Evolutionary conservation across 805 yeast species (phyloP).

Genomic region (Kluyveromyces siamensis): DNA sequence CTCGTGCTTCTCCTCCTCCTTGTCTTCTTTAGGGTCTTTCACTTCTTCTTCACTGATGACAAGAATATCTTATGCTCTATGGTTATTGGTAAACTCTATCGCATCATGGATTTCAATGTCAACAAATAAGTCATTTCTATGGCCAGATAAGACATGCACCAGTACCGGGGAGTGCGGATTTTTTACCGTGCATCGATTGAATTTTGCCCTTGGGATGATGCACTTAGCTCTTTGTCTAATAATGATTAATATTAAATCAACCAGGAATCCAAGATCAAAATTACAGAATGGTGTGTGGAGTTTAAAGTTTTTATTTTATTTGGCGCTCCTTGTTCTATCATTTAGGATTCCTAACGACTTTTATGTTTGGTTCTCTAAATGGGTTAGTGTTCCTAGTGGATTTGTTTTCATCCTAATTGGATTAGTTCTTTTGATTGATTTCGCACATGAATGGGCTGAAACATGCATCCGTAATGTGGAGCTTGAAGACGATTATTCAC

Average conservation of each 20-base stretch:
- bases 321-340: conserved; percentile 45
- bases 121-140: conserved; percentile 65
- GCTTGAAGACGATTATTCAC: conserved; percentile 50
- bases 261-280: conserved; percentile 66
- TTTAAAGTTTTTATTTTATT: conserved; percentile 55
- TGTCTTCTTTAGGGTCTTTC: conserved; percentile 43
- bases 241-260: conserved; percentile 66
- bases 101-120: conserved; percentile 84
- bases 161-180: conserved; percentile 86
- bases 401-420: conserved; percentile 85
- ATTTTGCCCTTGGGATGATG: conserved; percentile 74
- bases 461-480: conserved; percentile 87
- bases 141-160: conserved; percentile 71
- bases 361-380: conserved; percentile 84
- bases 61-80: conserved; percentile 73
- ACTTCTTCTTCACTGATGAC: conserved; percentile 75
- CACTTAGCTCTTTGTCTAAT: conserved; percentile 65
- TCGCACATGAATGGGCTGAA: conserved; percentile 99
- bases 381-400: conserved; percentile 76
- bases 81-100: conserved; percentile 68
- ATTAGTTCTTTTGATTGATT: conserved; percentile 81
- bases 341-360: conserved; percentile 82
- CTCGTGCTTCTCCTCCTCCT: conserved; percentile 66
- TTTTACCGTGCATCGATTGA: conserved; percentile 87
- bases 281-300: conserved; percentile 94